These are phyloP conservation scores for Trichophyton simii DNA, from an alignment of 2,329 filamentous ascomycete genomes.

Conservation along the genomic window DNA sequence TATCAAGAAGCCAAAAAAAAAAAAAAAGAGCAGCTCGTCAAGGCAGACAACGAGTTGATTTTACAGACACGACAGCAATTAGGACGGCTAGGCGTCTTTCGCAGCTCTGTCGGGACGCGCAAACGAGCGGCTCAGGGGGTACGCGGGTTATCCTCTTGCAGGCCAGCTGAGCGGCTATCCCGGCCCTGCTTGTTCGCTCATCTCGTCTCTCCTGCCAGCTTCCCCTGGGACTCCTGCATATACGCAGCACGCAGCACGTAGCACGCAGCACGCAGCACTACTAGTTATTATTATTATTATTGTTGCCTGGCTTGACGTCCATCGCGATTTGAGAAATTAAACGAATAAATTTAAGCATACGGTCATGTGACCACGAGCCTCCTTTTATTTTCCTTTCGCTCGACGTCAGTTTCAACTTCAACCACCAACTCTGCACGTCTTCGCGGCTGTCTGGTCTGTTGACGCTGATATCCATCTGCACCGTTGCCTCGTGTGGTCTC, in stretches of 20 bases:
- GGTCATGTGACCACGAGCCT: neutral
- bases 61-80: neutral
- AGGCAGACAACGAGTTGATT: neutral
- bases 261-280: too few species aligned
- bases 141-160: too few species aligned
- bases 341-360: neutral
- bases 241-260: too few species aligned
- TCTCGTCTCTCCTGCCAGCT: neutral
- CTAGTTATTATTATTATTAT: too few species aligned
- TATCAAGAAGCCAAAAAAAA: neutral
- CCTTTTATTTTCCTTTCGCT: neutral
- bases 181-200: neutral
- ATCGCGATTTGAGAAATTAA: neutral
- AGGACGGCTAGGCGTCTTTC: neutral
- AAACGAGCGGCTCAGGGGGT: neutral
- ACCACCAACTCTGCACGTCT: neutral
- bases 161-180: too few species aligned
- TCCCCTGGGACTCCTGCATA: neutral
- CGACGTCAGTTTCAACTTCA: neutral
- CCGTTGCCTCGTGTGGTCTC: neutral
- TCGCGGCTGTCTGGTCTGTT: neutral
- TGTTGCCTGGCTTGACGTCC: neutral
- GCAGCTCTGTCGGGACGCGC: neutral
- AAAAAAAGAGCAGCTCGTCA: neutral
- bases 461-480: neutral